Percentiles rank a stretch among this genome's conserved stretches.
phyloP scores from a whole-genome alignment of 2,329 filamentous ascomycete species.

The Grosmannia huntii region DNA sequence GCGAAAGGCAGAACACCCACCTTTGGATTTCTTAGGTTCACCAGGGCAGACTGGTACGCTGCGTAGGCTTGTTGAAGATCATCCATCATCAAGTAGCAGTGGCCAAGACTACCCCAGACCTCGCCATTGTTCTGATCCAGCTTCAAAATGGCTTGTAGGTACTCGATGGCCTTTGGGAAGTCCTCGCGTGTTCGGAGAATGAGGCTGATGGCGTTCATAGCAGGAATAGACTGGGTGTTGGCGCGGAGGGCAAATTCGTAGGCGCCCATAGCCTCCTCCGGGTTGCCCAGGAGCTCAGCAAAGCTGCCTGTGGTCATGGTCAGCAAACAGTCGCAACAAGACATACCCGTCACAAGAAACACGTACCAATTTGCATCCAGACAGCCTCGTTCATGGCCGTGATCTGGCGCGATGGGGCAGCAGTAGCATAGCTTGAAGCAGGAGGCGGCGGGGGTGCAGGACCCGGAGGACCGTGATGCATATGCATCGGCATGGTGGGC shows the following conservation, averaged over 20 bases:
- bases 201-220: conserved; percentile 88
- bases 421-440: conserved; percentile 29
- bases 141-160: conserved; percentile 80
- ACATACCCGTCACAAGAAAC: background rate
- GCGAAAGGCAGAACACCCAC: conserved; percentile 30
- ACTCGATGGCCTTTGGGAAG: conserved; percentile 88
- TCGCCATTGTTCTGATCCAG: conserved; percentile 83
- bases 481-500: conserved; percentile 61
- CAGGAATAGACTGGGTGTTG: conserved; percentile 77
- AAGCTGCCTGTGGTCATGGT: conserved; percentile 51
- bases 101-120: conserved; percentile 93
- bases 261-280: conserved; percentile 77
- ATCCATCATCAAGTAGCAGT: conserved; percentile 98
- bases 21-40: conserved; percentile 88
- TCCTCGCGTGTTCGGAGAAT: conserved; percentile 87
- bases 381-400: conserved; percentile 70
- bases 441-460: conserved; percentile 32
- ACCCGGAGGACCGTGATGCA: conserved; percentile 49
- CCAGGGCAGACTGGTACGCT: conserved; percentile 88
- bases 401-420: conserved; percentile 56
- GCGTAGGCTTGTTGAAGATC: conserved; percentile 94
- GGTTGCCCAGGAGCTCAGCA: conserved; percentile 75
- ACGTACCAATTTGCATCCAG: conserved; percentile 85
- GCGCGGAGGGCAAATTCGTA: conserved; percentile 84
- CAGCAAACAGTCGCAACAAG: conserved; percentile 15